A percentile compares a stretch with the other conserved stretches of the same genome.
Evolutionary conservation across 2,329 filamentous ascomycete genomes (phyloP).

Genomic region (Diaporthe eres): DNA sequence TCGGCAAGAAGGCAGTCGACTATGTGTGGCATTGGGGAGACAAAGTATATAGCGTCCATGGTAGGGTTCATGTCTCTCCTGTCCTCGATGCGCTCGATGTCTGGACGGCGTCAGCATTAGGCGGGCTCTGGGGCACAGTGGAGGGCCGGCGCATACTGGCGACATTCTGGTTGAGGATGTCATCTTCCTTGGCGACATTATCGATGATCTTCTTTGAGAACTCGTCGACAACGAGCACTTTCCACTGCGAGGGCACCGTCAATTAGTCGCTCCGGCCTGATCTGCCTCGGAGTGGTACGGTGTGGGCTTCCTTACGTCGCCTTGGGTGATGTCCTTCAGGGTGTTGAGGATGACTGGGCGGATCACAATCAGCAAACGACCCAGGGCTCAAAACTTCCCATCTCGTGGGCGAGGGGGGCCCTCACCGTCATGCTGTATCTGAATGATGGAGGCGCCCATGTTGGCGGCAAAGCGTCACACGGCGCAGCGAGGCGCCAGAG

Average conservation of each 20-base stretch:
- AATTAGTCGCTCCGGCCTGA: slow-evolving; percentile 5
- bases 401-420: slow-evolving; percentile 17
- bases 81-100: slow-evolving; percentile 95
- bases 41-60: slow-evolving; percentile 95
- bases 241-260: slow-evolving; percentile 77
- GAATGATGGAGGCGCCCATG: slow-evolving; percentile 89
- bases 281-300: not conserved
- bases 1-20: slow-evolving; percentile 96
- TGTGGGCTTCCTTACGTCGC: slow-evolving; percentile 74
- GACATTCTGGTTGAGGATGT: slow-evolving; percentile 96
- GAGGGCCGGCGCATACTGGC: slow-evolving; percentile 75
- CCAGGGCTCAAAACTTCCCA: not conserved
- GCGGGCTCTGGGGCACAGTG: slow-evolving; percentile 40
- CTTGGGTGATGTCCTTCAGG: slow-evolving; percentile 83
- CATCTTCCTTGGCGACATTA: slow-evolving; percentile 94
- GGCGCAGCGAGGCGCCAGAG: slow-evolving; percentile 30
- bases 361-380: slow-evolving; percentile 12
- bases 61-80: slow-evolving; percentile 84
- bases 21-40: slow-evolving; percentile 88
- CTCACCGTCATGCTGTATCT: slow-evolving; percentile 84
- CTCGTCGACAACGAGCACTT: slow-evolving; percentile 92
- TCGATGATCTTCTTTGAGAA: slow-evolving; percentile 87
- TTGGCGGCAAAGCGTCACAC: slow-evolving; percentile 56
- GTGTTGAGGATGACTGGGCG: slow-evolving; percentile 77
- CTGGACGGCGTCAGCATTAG: slow-evolving; percentile 60